These are phyloP conservation scores for Thyridium curvatum DNA, from an alignment of 2,329 filamentous ascomycete genomes.

Conservation along the genomic window DNA sequence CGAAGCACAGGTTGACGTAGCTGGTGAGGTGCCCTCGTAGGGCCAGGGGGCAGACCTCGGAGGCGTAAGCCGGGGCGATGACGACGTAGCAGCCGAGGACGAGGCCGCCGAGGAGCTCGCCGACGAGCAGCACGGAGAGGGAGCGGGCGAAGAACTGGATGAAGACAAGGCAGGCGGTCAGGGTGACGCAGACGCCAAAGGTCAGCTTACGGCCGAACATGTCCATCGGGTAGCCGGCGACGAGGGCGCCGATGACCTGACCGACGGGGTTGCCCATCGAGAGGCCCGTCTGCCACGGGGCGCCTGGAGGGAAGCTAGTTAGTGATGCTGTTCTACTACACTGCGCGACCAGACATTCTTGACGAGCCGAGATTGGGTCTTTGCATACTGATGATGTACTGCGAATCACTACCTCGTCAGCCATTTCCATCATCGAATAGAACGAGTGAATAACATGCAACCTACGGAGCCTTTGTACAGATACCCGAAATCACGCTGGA, in stretches of 20 bases:
- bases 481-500: conserved; percentile 50
- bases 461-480: conserved; percentile 30
- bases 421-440: neutral
- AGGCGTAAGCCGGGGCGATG: conserved; percentile 52
- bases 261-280: conserved; percentile 50
- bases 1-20: conserved; percentile 57
- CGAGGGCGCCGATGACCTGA: conserved; percentile 48
- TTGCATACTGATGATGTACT: conserved; percentile 25
- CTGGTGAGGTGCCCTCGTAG: conserved; percentile 52
- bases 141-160: conserved; percentile 57
- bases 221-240: conserved; percentile 40
- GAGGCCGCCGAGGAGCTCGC: conserved; percentile 54
- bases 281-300: conserved; percentile 39
- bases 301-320: conserved; percentile 13
- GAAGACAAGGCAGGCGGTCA: conserved; percentile 49
- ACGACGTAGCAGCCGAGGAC: conserved; percentile 57
- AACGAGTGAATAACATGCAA: neutral
- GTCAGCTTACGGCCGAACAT: conserved; percentile 37
- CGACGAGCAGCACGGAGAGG: conserved; percentile 48
- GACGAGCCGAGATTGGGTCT: neutral
- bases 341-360: neutral
- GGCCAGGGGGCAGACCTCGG: conserved; percentile 53
- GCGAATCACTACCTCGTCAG: neutral
- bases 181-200: conserved; percentile 33
- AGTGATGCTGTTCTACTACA: conserved; percentile 2